Base-by-base conservation (phyloP, 2,329 filamentous ascomycete genomes). In the Trichoderma brevicompactum region DNA sequence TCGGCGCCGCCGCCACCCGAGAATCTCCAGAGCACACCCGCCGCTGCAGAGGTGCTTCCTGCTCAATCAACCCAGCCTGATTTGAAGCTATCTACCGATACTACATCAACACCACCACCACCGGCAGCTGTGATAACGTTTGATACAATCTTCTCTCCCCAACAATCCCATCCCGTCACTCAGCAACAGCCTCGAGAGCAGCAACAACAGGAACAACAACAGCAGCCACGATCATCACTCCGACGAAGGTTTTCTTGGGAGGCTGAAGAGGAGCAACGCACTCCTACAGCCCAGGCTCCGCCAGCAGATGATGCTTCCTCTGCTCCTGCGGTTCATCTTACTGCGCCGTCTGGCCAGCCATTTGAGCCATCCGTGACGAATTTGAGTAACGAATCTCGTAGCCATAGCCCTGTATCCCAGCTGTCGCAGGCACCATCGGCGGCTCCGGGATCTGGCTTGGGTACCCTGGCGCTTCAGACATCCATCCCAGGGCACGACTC, bases 241-340 rank as follows among this genome's bases (percentile, higher is more conserved):
- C 72, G 76, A 9, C 73, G 74, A n/a, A 72, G 72, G 50, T 79
- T 79, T 50, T 79, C 77, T 5, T 79, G 77, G 77, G 77, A 79
- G 65, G 74, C 70, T 44, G 73, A 59, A 34, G 65, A 65, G 17
- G 61, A 40, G 10, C 53, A 32, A 23, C 38, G 48, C 17, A 50
- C 46, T 5, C 48, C 54, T 9, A 38, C 41, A 10, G 28, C 38
- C 10, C 40, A 19, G 32, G 40, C 48, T 23, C 48, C 44, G 49
- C 54, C 63, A 32, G 17, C 48, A 10, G 48, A 52, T 15, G 63
- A 52, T 46, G 48, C 40, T 19, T 43, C 54, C 5, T 34, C 63
- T 38, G 46, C 63, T 46, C 48, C 63, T 23, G 55, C 40, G 8
- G 12, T 65, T 41, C 54, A 44, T 19, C 48, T 65, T 12, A 48